A percentile compares a stretch with the other conserved stretches of the same genome.
These are phyloP conservation scores for Annulohypoxylon moriforme DNA, from an alignment of 495 filamentous ascomycete genomes.

Conservation along the genomic window DNA sequence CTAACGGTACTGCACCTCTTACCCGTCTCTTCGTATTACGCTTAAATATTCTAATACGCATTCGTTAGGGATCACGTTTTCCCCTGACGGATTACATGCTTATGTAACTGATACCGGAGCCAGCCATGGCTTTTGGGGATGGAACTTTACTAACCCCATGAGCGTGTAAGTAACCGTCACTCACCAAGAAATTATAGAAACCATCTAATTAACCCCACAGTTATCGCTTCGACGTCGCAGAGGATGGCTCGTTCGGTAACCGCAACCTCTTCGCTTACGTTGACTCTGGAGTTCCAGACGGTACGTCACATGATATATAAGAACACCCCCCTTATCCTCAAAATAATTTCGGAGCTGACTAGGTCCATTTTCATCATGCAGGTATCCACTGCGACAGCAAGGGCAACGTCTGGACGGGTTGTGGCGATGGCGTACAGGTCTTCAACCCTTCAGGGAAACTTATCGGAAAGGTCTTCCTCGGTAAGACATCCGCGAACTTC, in stretches of 20 bases:
- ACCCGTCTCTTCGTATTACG: not conserved
- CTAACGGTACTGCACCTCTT: constrained; percentile 58
- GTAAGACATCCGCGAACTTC: constrained; percentile 62
- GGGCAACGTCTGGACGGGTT: constrained; percentile 70
- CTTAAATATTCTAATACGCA: not conserved
- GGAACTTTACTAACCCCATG: constrained; percentile 48
- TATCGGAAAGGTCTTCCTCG: constrained; percentile 67
- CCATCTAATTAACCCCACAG: constrained; percentile 43
- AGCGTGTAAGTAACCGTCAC: constrained; percentile 51
- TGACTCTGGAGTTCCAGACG: constrained; percentile 66
- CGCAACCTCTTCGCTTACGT: constrained; percentile 69
- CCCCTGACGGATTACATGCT: constrained; percentile 60
- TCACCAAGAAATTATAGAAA: not conserved
- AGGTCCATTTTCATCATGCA: not conserved
- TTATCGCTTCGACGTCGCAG: constrained; percentile 55
- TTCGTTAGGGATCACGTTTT: constrained; percentile 62
- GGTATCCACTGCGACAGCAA: constrained; percentile 68
- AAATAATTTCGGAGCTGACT: not conserved
- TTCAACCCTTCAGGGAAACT: constrained; percentile 67
- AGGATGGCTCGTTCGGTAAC: constrained; percentile 56
- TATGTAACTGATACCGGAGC: constrained; percentile 69
- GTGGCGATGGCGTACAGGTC: constrained; percentile 71
- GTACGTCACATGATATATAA: constrained; percentile 25
- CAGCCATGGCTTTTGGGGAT: constrained; percentile 55
- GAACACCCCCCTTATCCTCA: not conserved